A percentile compares a stretch with the other conserved stretches of the same genome.
Evolutionary conservation across 306 rosid genomes (phyloP).

Genomic region (Castanea mollissima): DNA sequence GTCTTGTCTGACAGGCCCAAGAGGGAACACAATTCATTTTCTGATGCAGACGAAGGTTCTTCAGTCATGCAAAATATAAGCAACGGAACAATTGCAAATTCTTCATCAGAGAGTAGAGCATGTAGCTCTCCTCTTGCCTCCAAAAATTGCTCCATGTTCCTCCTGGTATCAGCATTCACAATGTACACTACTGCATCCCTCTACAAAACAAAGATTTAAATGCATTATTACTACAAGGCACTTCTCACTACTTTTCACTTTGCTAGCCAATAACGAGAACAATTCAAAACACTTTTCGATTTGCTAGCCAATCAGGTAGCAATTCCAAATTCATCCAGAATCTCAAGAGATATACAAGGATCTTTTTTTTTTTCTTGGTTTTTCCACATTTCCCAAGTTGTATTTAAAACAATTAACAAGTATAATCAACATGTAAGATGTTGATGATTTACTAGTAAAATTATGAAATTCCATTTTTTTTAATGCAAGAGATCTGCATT

Average conservation of each 20-base stretch:
- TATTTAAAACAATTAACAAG: neutral
- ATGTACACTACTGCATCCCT: constrained; percentile 84
- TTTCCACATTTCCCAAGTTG: neutral
- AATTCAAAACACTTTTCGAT: neutral
- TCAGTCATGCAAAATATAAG: constrained; percentile 76
- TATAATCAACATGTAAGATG: constrained; percentile 3
- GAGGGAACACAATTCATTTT: constrained; percentile 72
- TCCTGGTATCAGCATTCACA: constrained; percentile 53
- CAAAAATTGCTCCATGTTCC: constrained; percentile 64
- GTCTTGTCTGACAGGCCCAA: constrained; percentile 77
- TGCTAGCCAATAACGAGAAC: neutral
- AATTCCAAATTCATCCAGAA: neutral
- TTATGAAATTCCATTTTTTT: neutral
- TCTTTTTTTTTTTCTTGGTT: neutral
- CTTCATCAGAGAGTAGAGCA: constrained; percentile 73
- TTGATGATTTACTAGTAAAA: neutral
- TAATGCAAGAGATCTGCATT: neutral
- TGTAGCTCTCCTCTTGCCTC: constrained; percentile 75
- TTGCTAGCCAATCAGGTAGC: neutral
- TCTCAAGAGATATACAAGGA: neutral
- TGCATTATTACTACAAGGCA: neutral
- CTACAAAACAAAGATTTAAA: constrained; percentile 32
- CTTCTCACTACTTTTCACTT: no score
- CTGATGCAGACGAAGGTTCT: constrained; percentile 72
- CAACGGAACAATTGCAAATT: constrained; percentile 66